phyloP scores from a whole-genome alignment of 1,139 yeast genomes.

The Saccharomyces hybrid region DNA sequence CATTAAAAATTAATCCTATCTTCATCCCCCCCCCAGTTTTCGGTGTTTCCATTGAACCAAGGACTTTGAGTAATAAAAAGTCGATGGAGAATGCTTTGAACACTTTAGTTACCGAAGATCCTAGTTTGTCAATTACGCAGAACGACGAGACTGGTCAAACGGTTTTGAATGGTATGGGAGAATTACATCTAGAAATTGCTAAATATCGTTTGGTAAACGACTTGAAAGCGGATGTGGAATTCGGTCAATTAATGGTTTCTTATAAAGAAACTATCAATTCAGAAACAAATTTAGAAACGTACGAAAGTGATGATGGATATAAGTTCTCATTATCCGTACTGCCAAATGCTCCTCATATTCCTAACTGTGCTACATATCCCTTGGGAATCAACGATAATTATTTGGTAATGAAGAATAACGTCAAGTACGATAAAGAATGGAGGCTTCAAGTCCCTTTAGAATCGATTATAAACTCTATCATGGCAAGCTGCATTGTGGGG shows the following conservation, averaged over 20 bases:
- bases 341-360: conserved; percentile 27
- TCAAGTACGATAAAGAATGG: conserved; percentile 38
- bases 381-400: conserved; percentile 35
- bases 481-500: conserved; percentile 61
- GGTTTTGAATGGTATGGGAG: conserved; percentile 91
- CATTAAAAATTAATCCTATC: conserved; percentile 64
- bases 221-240: conserved; percentile 70
- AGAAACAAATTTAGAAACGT: conserved; percentile 18
- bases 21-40: conserved; percentile 89
- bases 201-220: conserved; percentile 69
- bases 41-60: conserved; percentile 77
- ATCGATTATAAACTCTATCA: conserved; percentile 45
- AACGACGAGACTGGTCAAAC: conserved; percentile 91
- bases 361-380: conserved; percentile 39
- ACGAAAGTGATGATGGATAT: conserved; percentile 26
- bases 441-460: conserved; percentile 42
- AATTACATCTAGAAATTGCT: conserved; percentile 83
- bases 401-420: conserved; percentile 28
- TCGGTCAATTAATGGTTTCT: conserved; percentile 81
- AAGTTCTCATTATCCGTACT: conserved; percentile 39
- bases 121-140: conserved; percentile 53
- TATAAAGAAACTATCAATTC: conserved; percentile 64
- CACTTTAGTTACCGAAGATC: conserved; percentile 72
- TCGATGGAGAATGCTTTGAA: conserved; percentile 59
- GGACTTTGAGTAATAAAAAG: conserved; percentile 72